phyloP scores from a whole-genome alignment of 441 rosid species.

The Isatis lusitanica region DNA sequence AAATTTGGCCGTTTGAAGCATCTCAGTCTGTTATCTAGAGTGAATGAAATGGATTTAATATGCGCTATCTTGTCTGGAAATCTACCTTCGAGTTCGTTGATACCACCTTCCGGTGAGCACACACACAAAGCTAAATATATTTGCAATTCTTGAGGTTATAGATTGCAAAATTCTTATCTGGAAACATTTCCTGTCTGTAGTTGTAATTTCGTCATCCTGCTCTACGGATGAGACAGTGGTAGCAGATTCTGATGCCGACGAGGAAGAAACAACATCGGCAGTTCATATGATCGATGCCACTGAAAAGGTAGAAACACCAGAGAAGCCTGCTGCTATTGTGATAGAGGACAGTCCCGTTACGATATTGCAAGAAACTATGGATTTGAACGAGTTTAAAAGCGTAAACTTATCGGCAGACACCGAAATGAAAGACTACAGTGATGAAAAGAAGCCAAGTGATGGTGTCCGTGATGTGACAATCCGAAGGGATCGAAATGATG shows the following conservation, averaged over 20 bases:
- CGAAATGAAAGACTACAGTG: slow-evolving; percentile 20
- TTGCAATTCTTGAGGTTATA: not conserved
- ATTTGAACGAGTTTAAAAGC: slow-evolving; percentile 29
- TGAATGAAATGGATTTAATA: slow-evolving; percentile 70
- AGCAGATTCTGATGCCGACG: slow-evolving; percentile 83
- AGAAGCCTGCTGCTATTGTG: slow-evolving; percentile 32
- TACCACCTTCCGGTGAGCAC: slow-evolving; percentile 59
- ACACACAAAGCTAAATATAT: not conserved
- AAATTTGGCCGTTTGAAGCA: slow-evolving; percentile 50
- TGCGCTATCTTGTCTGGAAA: slow-evolving; percentile 70
- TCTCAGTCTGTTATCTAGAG: slow-evolving; percentile 56
- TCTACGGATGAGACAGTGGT: slow-evolving; percentile 95
- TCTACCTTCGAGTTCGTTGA: slow-evolving; percentile 58
- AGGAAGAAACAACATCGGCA: slow-evolving; percentile 51
- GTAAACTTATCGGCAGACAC: slow-evolving; percentile 28
- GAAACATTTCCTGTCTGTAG: slow-evolving; percentile 43
- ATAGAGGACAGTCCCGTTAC: slow-evolving; percentile 37
- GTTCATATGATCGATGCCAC: slow-evolving; percentile 31
- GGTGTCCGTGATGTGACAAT: slow-evolving; percentile 36
- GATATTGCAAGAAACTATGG: slow-evolving; percentile 28
- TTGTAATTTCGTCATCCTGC: slow-evolving; percentile 80
- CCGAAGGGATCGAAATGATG: slow-evolving; percentile 46
- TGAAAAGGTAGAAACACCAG: slow-evolving; percentile 43
- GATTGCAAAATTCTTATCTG: slow-evolving; percentile 10
- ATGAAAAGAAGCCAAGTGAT: slow-evolving; percentile 10